Conservation (phyloP, 768 basidiomycete genomes). For the Boletus speciosus region DNA sequence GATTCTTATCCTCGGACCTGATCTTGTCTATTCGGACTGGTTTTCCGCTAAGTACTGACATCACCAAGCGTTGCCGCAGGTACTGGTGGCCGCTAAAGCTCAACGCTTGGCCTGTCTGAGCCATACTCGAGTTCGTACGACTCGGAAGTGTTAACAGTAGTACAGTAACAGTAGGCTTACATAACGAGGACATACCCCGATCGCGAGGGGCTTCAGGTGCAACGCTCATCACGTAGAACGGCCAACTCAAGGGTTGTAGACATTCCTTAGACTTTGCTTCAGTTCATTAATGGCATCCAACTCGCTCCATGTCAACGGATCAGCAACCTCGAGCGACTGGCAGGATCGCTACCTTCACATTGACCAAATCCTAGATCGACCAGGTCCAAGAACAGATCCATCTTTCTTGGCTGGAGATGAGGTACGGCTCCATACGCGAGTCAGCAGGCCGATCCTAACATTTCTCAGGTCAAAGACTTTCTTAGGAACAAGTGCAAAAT, state of each 20-base stretch:
- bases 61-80: conserved; percentile 78
- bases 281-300: conserved; percentile 22
- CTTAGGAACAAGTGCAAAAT: conserved; percentile 83
- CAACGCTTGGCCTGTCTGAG: conserved; percentile 39
- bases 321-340: conserved; percentile 43
- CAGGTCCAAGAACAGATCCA: conserved; percentile 88
- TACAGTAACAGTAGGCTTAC: conserved; percentile 17
- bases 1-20: conserved; percentile 88
- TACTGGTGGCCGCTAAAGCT: conserved; percentile 79
- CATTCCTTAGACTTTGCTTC: conserved; percentile 10
- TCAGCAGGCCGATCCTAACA: background rate
- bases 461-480: conserved; percentile 76
- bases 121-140: conserved; percentile 28
- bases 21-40: conserved; percentile 83
- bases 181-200: conserved; percentile 13
- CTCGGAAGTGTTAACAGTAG: background rate
- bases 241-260: conserved; percentile 8
- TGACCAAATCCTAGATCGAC: conserved; percentile 79
- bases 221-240: background rate
- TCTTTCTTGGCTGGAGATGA: conserved; percentile 78
- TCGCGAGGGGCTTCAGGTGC: background rate
- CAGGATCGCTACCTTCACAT: conserved; percentile 71
- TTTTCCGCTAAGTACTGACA: conserved; percentile 89
- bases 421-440: conserved; percentile 40
- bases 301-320: conserved; percentile 34